Base-by-base conservation (phyloP, 352 stramenopile species). In the Phytopythium delawarense region DNA sequence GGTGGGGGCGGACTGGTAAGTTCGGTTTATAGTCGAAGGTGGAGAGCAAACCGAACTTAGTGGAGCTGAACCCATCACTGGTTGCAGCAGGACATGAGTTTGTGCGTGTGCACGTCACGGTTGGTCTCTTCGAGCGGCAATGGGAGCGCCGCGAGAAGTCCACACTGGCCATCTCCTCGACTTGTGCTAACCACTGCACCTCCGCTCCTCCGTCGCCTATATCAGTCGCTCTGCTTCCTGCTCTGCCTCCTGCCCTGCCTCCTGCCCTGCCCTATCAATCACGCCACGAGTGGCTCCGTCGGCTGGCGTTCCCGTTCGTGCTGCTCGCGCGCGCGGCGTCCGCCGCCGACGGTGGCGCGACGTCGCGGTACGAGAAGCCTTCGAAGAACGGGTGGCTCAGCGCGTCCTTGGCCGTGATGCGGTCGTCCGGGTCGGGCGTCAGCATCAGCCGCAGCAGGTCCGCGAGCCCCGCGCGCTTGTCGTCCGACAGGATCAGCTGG, bases 381-480 rank as follows among this genome's bases (percentile, higher is more conserved):
- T 90, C 77, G 62, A 98, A 98, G 66, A 98, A 98, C 8, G 81
- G 75, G 65, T 95, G 81, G 42, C 89, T 80, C 37, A 98, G 75
- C 37, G 96, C 94, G 25, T 92, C 73, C 55, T 84, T 85, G 1
- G 96, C 96, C 11, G 87, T 96, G 35, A 98, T 77, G 51, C 96
- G 87, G 48, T 98, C 91, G n/a, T 91, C 81, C 11, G 94, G 96
- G 71, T 98, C 92, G 54, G 97, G 72, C 52, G 97, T 89, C 42
- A 98, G 72, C 76, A 98, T 92, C 56, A 96, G 84, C 63, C 97
- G 85, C 25, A 98, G 69, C 34, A 98, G 65, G 63, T 96, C 89
- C 8, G 98, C 71, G 49, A 95, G 60, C 0, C 84, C 84, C 34
- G 75, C 78, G 15, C 75, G 64, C 1, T 79, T 72, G 63, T 93